phyloP scores from a whole-genome alignment of 306 rosid species.

The Benincasa hispida region DNA sequence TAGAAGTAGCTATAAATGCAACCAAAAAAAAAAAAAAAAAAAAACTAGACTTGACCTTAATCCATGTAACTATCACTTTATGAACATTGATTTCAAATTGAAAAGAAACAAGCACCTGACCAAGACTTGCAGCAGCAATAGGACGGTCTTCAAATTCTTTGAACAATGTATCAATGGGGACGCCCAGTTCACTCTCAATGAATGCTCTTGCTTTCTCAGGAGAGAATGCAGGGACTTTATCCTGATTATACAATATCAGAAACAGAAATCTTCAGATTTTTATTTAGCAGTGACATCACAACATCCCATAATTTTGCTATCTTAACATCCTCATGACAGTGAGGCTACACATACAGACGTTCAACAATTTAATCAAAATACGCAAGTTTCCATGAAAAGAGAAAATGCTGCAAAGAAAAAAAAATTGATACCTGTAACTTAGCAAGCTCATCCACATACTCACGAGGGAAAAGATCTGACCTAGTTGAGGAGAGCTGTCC shows the following conservation, averaged over 20 bases:
- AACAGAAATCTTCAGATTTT: not conserved
- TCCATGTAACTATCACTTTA: not conserved
- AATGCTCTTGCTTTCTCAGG: conserved; percentile 61
- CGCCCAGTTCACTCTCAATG: conserved; percentile 71
- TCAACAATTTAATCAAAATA: not conserved
- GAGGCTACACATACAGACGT: not conserved
- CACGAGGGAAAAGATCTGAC: conserved; percentile 78
- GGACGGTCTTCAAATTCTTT: conserved; percentile 82
- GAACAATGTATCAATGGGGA: conserved; percentile 42
- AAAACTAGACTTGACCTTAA: not conserved
- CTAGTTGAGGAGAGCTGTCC: conserved; percentile 93
- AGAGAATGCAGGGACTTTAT: conserved; percentile 86
- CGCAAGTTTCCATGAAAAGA: not conserved
- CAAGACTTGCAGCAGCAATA: conserved; percentile 94
- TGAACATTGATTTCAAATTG: not conserved
- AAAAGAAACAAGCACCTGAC: conserved; percentile 51
- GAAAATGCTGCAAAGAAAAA: not conserved
- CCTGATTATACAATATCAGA: conserved; percentile 34
- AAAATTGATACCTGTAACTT: conserved; percentile 64
- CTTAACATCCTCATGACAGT: not conserved
- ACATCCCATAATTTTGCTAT: not conserved
- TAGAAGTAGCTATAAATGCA: not conserved
- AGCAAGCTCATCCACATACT: conserved; percentile 87
- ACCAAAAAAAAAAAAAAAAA: not conserved
- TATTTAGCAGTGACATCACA: not conserved